Conservation (phyloP, 225 moss, liverwort and hornwort genomes). For the Marchantia paleacea region DNA sequence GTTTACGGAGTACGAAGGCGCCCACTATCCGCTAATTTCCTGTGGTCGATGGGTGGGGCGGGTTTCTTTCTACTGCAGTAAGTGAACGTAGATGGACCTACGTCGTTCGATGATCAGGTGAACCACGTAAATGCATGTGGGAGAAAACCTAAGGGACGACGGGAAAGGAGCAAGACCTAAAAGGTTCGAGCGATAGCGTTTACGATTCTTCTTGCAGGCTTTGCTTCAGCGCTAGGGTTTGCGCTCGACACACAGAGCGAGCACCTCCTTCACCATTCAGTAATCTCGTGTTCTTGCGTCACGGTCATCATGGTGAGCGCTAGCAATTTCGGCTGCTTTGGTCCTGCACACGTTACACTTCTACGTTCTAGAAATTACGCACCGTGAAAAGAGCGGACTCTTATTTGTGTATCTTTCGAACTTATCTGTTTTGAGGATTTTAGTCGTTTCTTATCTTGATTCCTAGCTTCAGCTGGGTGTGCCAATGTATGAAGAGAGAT, state of each 20-base stretch:
- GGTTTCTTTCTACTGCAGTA: too few species aligned
- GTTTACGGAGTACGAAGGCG: too few species aligned
- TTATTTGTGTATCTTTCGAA: not conserved
- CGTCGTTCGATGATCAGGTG: too few species aligned
- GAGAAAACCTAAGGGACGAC: conserved; percentile 6
- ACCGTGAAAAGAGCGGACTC: not conserved
- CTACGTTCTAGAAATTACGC: too few species aligned
- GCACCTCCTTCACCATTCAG: not conserved
- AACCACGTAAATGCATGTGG: too few species aligned
- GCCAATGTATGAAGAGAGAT: not conserved
- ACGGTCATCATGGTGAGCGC: conserved; percentile 13
- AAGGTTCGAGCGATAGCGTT: not conserved
- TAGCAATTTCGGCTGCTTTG: not conserved
- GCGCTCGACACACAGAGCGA: not conserved
- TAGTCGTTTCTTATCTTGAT: not conserved
- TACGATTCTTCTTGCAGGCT: conserved; percentile 11
- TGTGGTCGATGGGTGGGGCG: too few species aligned
- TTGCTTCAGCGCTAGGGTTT: conserved; percentile 8
- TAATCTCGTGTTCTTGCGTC: not conserved
- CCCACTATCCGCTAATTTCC: too few species aligned
- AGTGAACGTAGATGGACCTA: too few species aligned
- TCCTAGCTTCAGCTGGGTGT: not conserved
- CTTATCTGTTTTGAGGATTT: not conserved
- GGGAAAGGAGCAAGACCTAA: not conserved
- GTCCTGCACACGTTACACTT: not conserved